Evolutionary conservation across 2,329 filamentous ascomycete genomes (phyloP), one percentile per base, ranked within the genome.

Genomic region (Exophiala phaeomuriformis): DNA sequence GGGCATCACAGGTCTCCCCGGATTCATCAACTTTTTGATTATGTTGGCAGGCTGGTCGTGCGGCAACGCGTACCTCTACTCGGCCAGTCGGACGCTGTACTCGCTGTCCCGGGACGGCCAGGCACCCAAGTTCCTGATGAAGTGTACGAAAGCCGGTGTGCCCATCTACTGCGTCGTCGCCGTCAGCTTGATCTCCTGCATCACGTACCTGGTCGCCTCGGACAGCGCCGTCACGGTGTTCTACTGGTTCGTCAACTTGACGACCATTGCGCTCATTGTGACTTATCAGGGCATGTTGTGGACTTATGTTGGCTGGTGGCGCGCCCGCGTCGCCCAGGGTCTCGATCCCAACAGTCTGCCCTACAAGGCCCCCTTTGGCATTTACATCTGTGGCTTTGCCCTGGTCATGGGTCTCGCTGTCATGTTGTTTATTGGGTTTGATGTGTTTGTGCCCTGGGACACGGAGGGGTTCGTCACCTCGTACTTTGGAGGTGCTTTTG

Each of bases 21-120:
- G 80, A 5, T 77, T 90, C 51, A 83, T 90, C 69, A 90, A 90
- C 66, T 81, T 83, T 35, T 74, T 89, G 27, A 83, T 90, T 60
- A 76, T 90, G 58, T 83, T 84, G 0, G 85, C 83, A 0, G 85
- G 83, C 0, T 84, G 80, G 71, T 86, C 83, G 0, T 78, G 83
- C 1, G 82, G 80, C 0, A 88, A 88, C 61, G 82, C 84, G 61
- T 81, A 79, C 62, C 70, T 88, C 33, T 79, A 77, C 66, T 72
- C 70, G 29, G 72, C 72, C 6, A 77, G 75, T 4, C 72, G 77
- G 50, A 75, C 74, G 45, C 71, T 80, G 32, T 78, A 76, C 60
- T 69, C 67, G 2, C 67, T 71, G 1, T 68, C 68, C 0, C 66
- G 76, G 45, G 76, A 77, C 61, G 68, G 70, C 2, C 76, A 79